phyloP scores from a whole-genome alignment of 768 basidiomycete species.

The Filobasidium floriforme region DNA sequence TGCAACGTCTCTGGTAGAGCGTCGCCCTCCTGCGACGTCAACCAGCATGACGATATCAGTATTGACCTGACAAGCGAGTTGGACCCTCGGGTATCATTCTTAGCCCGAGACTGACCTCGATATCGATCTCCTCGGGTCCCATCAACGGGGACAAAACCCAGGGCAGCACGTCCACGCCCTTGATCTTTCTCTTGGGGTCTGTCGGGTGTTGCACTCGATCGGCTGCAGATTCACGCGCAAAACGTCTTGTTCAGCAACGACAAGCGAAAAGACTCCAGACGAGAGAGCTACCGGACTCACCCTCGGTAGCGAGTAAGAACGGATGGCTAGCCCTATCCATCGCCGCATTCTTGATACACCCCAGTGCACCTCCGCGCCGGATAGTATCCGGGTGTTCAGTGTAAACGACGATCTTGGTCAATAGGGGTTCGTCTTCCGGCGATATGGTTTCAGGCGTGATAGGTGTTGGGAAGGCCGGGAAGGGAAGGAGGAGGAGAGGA shows the following conservation, averaged over 20 bases:
- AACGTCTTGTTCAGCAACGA: conserved; percentile 3
- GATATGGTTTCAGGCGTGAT: conserved; percentile 26
- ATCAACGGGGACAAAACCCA: conserved; percentile 82
- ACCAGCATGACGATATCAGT: background rate
- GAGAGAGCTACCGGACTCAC: conserved; percentile 25
- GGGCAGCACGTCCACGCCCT: conserved; percentile 73
- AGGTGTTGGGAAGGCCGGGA: conserved; percentile 51
- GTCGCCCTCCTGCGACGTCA: conserved; percentile 65
- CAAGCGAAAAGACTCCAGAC: background rate
- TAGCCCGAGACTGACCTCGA: conserved; percentile 56
- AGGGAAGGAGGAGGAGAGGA: conserved; percentile 69
- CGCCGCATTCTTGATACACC: conserved; percentile 61
- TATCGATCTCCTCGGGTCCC: conserved; percentile 88
- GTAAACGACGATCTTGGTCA: conserved; percentile 73
- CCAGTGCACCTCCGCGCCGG: conserved; percentile 75
- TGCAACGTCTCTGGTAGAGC: conserved; percentile 74
- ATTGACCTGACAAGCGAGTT: too few relatives aligned
- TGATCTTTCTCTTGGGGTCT: conserved; percentile 50
- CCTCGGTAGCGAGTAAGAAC: conserved; percentile 43
- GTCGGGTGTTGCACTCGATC: conserved; percentile 56
- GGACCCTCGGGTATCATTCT: too few relatives aligned
- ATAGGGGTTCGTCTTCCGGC: conserved; percentile 61
- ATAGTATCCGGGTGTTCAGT: conserved; percentile 84
- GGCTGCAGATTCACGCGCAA: conserved; percentile 43
- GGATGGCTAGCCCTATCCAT: conserved; percentile 42